A percentile compares a stretch with the other conserved stretches of the same genome.
Evolutionary conservation across 306 rosid genomes (phyloP).

Genomic region (Vachellia pachyceras): DNA sequence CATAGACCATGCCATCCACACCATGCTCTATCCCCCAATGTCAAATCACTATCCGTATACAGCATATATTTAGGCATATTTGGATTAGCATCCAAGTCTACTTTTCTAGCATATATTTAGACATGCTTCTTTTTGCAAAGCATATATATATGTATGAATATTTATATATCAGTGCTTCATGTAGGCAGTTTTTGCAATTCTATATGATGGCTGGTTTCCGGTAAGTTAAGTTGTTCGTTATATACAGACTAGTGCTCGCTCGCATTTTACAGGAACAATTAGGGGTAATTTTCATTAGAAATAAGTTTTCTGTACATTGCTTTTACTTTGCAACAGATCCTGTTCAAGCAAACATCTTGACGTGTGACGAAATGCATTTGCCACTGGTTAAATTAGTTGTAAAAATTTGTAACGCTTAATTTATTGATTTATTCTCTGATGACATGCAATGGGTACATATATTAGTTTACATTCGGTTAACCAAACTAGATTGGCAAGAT

Average conservation of each 20-base stretch:
- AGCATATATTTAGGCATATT: too few relatives aligned
- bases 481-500: background rate
- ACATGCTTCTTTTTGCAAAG: too few relatives aligned
- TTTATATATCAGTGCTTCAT: background rate
- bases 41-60: too few relatives aligned
- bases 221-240: background rate
- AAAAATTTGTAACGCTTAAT: background rate
- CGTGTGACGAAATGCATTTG: background rate
- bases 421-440: background rate
- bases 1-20: too few relatives aligned
- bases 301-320: background rate
- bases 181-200: background rate
- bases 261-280: background rate
- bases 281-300: background rate
- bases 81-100: too few relatives aligned
- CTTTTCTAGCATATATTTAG: too few relatives aligned
- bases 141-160: too few relatives aligned
- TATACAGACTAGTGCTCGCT: background rate
- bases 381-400: background rate
- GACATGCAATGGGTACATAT: background rate
- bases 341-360: too few relatives aligned
- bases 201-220: background rate
- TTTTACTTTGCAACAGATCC: too few relatives aligned
- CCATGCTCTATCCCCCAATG: background rate
- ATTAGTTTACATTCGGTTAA: background rate